phyloP scores from a whole-genome alignment of 345 rosid genomes.

The Ceriops tagal region DNA sequence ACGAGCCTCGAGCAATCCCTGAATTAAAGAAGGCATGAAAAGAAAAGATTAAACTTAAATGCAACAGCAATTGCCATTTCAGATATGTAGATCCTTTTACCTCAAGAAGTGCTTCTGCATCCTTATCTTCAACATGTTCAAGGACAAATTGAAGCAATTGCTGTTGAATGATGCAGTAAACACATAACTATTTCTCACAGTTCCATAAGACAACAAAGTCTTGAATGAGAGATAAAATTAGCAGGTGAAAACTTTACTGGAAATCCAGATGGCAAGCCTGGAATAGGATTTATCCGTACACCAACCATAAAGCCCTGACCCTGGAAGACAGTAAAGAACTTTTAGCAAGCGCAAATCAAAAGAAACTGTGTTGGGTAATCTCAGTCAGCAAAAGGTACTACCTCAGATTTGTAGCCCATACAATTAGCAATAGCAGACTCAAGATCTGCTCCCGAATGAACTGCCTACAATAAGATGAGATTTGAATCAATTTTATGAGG shows the following conservation, averaged over 20 bases:
- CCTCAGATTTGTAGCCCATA: conserved; percentile 89
- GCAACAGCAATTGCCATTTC: conserved; percentile 5
- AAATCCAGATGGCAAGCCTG: conserved; percentile 90
- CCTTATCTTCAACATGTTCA: conserved; percentile 78
- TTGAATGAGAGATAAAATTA: conserved; percentile 17
- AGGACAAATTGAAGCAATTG: conserved; percentile 77
- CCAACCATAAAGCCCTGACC: conserved; percentile 99
- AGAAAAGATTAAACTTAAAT: conserved; percentile 7
- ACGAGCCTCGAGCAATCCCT: conserved; percentile 98
- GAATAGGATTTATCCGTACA: conserved; percentile 79
- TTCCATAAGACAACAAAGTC: conserved; percentile 10
- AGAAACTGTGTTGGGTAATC: conserved; percentile 11
- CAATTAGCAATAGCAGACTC: conserved; percentile 94
- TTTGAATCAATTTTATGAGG: conserved; percentile 2
- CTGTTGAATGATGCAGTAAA: conserved; percentile 38
- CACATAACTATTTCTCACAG: conserved; percentile 10
- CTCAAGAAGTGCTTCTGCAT: conserved; percentile 90
- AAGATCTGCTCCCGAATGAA: conserved; percentile 99
- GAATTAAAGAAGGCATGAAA: conserved; percentile 17
- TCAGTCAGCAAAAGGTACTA: conserved; percentile 33
- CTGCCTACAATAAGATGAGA: conserved; percentile 58
- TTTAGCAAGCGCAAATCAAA: conserved; percentile 20
- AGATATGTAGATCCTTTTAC: conserved; percentile 29
- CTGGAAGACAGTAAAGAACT: conserved; percentile 39
- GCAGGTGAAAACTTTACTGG: conserved; percentile 49